Conservation (phyloP, 2,329 filamentous ascomycete species). For the Stachybotrys chlorohalonatus region DNA sequence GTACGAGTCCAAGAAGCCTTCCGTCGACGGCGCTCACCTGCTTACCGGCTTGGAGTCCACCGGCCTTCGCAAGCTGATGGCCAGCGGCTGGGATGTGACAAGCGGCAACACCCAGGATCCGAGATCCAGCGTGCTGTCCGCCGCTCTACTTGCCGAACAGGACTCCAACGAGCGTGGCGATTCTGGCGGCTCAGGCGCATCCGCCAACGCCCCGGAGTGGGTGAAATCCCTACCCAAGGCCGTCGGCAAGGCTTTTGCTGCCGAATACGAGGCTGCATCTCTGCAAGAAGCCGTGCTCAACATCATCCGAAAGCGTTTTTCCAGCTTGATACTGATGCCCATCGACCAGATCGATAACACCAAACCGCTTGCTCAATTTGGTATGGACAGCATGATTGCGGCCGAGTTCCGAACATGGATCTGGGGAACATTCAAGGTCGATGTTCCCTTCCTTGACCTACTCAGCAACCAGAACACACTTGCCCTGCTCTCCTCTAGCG, state of each 20-base stretch:
- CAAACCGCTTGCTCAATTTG: conserved; percentile 19
- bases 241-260: too few relatives aligned
- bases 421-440: conserved; percentile 19
- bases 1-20: neutral
- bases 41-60: conserved; percentile 13
- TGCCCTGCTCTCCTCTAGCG: too few relatives aligned
- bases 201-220: too few relatives aligned
- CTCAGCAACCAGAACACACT: too few relatives aligned
- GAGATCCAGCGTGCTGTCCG: neutral
- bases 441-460: conserved; percentile 18
- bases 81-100: neutral
- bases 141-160: neutral
- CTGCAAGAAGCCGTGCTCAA: conserved; percentile 4
- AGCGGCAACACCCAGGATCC: neutral
- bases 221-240: too few relatives aligned
- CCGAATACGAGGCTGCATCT: neutral
- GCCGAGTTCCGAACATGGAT: conserved; percentile 29
- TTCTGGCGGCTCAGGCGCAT: too few relatives aligned
- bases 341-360: conserved; percentile 14
- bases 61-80: neutral
- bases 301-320: conserved; percentile 5
- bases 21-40: conserved; percentile 5
- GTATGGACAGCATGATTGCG: conserved; percentile 31
- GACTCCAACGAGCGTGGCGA: too few relatives aligned
- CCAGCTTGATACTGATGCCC: conserved; percentile 14